Conservation (phyloP, 371 early-diverging fungal genomes). For the Lichtheimia hyalospora region DNA sequence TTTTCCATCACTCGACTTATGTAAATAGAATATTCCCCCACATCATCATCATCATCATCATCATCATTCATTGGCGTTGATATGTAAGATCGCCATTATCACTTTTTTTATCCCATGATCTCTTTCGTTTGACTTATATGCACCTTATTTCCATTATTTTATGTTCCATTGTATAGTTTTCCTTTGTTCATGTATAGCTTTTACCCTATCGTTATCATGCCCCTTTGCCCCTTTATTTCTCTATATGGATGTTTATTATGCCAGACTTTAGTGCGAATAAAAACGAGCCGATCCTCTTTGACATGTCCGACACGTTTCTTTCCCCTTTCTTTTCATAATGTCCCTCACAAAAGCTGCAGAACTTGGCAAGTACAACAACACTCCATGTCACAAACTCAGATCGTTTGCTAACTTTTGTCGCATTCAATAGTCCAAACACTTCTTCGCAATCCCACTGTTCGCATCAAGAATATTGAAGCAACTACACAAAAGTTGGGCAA, state of each 20-base stretch:
- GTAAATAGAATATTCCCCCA: no score
- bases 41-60: background rate
- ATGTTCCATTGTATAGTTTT: no score
- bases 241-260: no score
- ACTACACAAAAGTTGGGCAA: constrained; percentile 42
- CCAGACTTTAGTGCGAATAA: no score
- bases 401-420: background rate
- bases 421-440: constrained; percentile 30
- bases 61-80: no score
- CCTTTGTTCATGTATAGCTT: no score
- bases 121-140: background rate
- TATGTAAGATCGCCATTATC: no score
- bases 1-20: no score
- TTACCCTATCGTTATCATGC: no score
- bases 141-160: background rate
- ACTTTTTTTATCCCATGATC: background rate
- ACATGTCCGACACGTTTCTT: background rate
- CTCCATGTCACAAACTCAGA: no score
- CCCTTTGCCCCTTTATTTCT: no score
- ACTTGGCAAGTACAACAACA: constrained; percentile 1
- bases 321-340: background rate
- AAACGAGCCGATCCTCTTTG: no score
- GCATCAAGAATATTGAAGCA: constrained; percentile 29
- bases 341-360: background rate
- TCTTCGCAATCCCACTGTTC: constrained; percentile 35